Evolutionary conservation across 495 filamentous ascomycete genomes (phyloP), one percentile per base, ranked within the genome.

Genomic region (Ramalina intermedia): DNA sequence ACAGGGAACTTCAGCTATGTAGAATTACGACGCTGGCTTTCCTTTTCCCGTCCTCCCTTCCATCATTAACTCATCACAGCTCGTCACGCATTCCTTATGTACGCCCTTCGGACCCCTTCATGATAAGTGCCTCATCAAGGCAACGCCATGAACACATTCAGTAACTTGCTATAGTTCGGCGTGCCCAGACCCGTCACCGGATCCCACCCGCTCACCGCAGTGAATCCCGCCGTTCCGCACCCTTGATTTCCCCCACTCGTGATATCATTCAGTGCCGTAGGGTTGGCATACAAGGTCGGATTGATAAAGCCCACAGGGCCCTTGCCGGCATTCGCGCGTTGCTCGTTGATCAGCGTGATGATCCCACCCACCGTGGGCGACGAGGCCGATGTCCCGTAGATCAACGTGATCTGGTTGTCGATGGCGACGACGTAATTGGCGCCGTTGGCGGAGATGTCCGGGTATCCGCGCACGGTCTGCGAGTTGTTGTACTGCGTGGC

Each of bases 121-220:
- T 23, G 23, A 23, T 23, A 23, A 23, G 2, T 23, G 23, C 23
- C 23, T 24, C 23, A 24, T 53, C 40, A 68, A 6, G 61, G 63
- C 51, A 67, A 35, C 18, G 43, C 50, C 48, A 68, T 42, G 46
- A 67, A 69, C 40, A 70, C 46, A 8, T 65, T 54, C 62, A 69
- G 59, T 62, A 78, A 41, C 54, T 66, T 71, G 3, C 61, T 59
- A 55, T 67, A 79, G 48, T 72, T 72, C 2, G 74, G 73, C 17
- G 74, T 72, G 41, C 79, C 78, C 47, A 81, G 55, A 11, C 79
- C 79, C 12, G 73, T 81, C 11, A 79, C 76, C 12, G 79, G 77
- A 63, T 83, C 79, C 79, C 79, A 81, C n/a, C 74, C 74, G 51
- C 63, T 50, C 8, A 63, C 13, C 72, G 73, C 72, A 6, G 54